Evolutionary conservation across 2,329 filamentous ascomycete genomes (phyloP).

Genomic region (Alternaria hordeiaustralica): DNA sequence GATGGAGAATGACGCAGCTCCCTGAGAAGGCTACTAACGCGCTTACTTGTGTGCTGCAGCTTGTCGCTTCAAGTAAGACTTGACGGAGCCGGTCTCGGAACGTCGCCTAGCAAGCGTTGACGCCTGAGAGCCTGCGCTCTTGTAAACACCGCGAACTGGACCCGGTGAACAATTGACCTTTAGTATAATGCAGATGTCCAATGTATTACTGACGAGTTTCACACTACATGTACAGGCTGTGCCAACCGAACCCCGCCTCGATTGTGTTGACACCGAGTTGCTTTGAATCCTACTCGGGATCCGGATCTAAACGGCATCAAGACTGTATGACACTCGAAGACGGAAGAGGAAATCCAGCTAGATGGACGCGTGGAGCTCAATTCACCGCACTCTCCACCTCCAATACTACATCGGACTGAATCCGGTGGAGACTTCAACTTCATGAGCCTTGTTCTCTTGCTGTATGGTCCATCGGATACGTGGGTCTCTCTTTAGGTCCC

Average conservation of each 20-base stretch:
- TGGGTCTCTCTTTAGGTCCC: constrained; percentile 1
- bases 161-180: background rate
- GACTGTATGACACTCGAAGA: background rate
- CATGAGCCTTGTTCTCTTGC: background rate
- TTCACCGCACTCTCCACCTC: background rate
- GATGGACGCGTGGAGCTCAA: background rate
- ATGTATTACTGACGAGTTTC: background rate
- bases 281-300: background rate
- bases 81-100: background rate
- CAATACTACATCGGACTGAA: background rate
- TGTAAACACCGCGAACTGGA: background rate
- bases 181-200: background rate
- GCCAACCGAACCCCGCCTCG: background rate
- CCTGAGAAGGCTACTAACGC: background rate
- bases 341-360: background rate
- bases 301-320: background rate
- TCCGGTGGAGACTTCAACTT: background rate
- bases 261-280: background rate
- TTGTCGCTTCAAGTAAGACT: background rate
- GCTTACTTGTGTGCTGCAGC: background rate
- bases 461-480: background rate
- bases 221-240: background rate
- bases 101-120: constrained; percentile 1
- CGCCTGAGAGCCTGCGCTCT: background rate
- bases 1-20: background rate